Evolutionary conservation across 768 basidiomycete genomes (phyloP), one percentile per base, ranked within the genome.

Genomic region (Collybia mongolica): DNA sequence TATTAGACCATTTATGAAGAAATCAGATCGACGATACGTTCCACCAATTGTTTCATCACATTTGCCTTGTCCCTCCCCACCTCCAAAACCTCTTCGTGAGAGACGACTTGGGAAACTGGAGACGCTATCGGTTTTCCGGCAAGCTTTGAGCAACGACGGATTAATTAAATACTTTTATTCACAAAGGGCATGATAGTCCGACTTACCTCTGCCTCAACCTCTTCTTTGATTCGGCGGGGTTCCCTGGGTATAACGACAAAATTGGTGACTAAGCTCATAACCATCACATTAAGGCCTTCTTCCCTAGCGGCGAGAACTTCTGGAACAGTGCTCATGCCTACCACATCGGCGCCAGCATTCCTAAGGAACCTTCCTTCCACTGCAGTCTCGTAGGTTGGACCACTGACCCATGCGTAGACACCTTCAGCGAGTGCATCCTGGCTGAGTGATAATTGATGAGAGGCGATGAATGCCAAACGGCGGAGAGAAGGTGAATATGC

Each of bases 301-400:
- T 91, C 84, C 42, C 82, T 69, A 7, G 88, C 93, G 0, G 83
- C 88, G 19, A 93, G 72, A 20, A 95, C 93, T 67, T 95, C 93
- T 0, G 92, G 93, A 14, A 94, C 81, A 0, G 93, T 95, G 57
- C 89, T 92, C 93, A 95, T 95, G 1, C 93, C 93, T 1, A 94
- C 93, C n/a, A 93, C 88, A 58, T 92, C 90, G 1, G 87, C 93
- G 2, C 93, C 93, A 0, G 81, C 83, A 6, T 70, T 67, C 14
- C 87, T 72, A 36, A 95, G 70, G 68, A 93, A 84, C 42, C 84
- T 74, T 26, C 91, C 93, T 58, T 96, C 93, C 0, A 90, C 92
- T 2, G 88, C 83, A 0, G 89, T 90, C 69, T 95, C 93, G 62
- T 95, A 95, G 6, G 90, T 89, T 12, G 93, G 93, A 0, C 93